These are phyloP conservation scores for Cladosporium cucumerinum DNA, from an alignment of 2,329 filamentous ascomycete genomes.

Conservation along the genomic window DNA sequence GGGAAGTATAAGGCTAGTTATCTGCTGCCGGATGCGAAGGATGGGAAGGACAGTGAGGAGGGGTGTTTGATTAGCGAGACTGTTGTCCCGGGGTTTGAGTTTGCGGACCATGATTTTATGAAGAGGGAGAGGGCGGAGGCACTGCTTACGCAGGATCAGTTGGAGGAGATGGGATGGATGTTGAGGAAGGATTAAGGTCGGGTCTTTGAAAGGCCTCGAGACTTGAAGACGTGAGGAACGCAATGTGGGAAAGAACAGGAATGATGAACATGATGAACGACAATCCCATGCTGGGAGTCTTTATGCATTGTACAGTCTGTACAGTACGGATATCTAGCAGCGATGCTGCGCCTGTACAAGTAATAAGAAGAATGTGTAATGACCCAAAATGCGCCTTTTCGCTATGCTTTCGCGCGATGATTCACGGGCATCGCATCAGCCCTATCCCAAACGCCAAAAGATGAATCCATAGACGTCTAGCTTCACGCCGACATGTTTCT, in stretches of 20 bases:
- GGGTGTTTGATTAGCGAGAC: slow-evolving; percentile 66
- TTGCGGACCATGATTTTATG: slow-evolving; percentile 65
- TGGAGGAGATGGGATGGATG: slow-evolving; percentile 47
- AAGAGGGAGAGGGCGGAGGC: slow-evolving; percentile 47
- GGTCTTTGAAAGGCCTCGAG: not conserved
- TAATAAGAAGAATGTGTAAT: slow-evolving; percentile 5
- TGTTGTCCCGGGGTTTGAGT: slow-evolving; percentile 66
- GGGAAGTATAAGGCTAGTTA: slow-evolving; percentile 65
- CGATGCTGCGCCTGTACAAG: not conserved
- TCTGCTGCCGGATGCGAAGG: slow-evolving; percentile 49
- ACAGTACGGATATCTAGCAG: slow-evolving; percentile 8
- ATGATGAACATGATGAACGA: not conserved
- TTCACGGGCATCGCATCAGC: not conserved
- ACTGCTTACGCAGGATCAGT: slow-evolving; percentile 52
- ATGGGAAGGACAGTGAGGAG: slow-evolving; percentile 37
- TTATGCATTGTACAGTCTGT: not conserved
- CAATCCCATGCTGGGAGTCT: not conserved
- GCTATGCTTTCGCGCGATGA: slow-evolving; percentile 6
- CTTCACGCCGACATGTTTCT: not conserved
- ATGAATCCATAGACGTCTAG: not conserved
- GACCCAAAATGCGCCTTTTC: not conserved
- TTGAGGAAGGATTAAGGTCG: slow-evolving; percentile 31
- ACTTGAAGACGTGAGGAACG: not conserved
- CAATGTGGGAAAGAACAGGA: not conserved
- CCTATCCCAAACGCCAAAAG: not conserved